These are phyloP conservation scores for Starmera caribaea DNA, from an alignment of 805 yeast genomes.

Conservation along the genomic window DNA sequence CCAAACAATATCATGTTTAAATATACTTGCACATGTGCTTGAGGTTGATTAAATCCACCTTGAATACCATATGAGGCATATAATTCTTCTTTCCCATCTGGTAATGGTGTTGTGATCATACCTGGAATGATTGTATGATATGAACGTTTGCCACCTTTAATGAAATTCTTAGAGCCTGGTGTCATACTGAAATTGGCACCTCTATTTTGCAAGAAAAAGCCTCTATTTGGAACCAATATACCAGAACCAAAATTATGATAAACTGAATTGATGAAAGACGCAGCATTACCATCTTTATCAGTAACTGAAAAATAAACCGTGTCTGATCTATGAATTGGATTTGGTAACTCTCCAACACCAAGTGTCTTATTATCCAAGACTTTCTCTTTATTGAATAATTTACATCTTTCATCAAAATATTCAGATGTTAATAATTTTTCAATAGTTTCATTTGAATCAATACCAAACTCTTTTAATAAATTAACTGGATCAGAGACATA, in stretches of 20 bases:
- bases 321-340: conserved; percentile 50
- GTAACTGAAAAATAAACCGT: conserved; percentile 61
- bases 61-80: conserved; percentile 71
- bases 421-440: conserved; percentile 34
- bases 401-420: conserved; percentile 41
- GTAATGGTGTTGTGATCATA: conserved; percentile 45
- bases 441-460: conserved; percentile 25
- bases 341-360: conserved; percentile 42
- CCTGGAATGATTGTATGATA: conserved; percentile 84
- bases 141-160: conserved; percentile 64
- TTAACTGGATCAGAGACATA: conserved; percentile 56
- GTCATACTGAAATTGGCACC: conserved; percentile 66
- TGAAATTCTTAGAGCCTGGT: conserved; percentile 45
- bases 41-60: conserved; percentile 87
- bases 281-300: conserved; percentile 67
- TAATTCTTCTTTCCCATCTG: conserved; percentile 31
- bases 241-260: conserved; percentile 64
- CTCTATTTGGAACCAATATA: conserved; percentile 52
- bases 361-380: conserved; percentile 33
- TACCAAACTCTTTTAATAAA: conserved; percentile 20
- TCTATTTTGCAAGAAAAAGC: conserved; percentile 67
- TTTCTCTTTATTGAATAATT: conserved; percentile 29
- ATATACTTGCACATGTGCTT: conserved; percentile 73
- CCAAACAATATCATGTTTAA: conserved; percentile 56
- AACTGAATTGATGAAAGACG: conserved; percentile 72